These are phyloP conservation scores for Musa troglodytarum DNA, from an alignment of 176 grass and related monocot species.

Conservation along the genomic window DNA sequence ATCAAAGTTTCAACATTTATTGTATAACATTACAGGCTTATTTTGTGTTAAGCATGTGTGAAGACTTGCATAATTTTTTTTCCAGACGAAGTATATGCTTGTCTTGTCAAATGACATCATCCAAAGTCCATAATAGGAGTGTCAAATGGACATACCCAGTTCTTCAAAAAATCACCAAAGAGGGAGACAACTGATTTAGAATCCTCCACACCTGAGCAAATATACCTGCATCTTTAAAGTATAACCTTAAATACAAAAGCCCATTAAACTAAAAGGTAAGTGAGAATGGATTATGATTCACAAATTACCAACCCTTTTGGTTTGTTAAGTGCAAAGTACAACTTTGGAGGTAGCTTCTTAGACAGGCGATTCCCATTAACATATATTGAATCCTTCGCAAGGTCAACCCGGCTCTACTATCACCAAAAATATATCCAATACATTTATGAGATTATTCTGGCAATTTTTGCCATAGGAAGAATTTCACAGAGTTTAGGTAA, in stretches of 20 bases:
- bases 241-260: not conserved
- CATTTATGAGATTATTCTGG: not conserved
- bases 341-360: constrained; percentile 73
- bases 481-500: too few relatives aligned
- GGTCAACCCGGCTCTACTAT: constrained; percentile 61
- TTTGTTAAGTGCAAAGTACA: constrained; percentile 94
- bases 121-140: not conserved
- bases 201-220: constrained; percentile 77
- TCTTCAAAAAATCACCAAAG: constrained; percentile 68
- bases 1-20: not conserved
- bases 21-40: not conserved
- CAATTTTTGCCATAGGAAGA: too few relatives aligned
- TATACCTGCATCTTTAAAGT: constrained; percentile 40
- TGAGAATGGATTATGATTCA: constrained; percentile 7
- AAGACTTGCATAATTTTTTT: not conserved
- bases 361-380: constrained; percentile 81
- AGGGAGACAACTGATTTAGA: constrained; percentile 78
- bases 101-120: not conserved
- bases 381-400: constrained; percentile 88
- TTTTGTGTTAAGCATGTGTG: not conserved
- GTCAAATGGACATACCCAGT: constrained; percentile 59
- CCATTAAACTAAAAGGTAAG: not conserved
- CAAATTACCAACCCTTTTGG: constrained; percentile 65
- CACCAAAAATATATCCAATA: constrained; percentile 10
- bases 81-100: not conserved